Evolutionary conservation across 257 asterid genomes (phyloP).

Genomic region (Euphrasia confusa): DNA sequence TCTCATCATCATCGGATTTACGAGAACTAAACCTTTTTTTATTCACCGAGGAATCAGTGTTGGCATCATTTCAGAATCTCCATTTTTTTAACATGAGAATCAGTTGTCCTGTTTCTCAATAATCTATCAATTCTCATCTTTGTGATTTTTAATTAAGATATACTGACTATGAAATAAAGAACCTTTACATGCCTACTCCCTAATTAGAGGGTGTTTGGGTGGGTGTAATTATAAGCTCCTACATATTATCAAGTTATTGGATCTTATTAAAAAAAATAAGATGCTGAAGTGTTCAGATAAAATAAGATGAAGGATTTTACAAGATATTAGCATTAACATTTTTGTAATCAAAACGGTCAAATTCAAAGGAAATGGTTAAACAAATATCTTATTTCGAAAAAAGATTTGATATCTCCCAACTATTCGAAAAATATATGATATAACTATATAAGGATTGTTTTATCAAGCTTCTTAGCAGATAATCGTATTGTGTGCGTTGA

Average conservation of each 20-base stretch:
- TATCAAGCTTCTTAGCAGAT: too few relatives aligned
- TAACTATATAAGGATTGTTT: too few relatives aligned
- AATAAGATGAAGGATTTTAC: neutral
- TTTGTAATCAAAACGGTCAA: neutral
- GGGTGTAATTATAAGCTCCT: neutral
- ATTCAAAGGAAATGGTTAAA: neutral
- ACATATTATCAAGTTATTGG: neutral
- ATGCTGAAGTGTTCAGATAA: neutral
- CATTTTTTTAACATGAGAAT: constrained; percentile 17
- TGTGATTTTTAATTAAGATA: neutral
- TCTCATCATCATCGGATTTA: too few relatives aligned
- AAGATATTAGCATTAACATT: neutral
- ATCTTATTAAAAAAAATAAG: neutral
- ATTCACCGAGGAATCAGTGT: too few relatives aligned
- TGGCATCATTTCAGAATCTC: too few relatives aligned
- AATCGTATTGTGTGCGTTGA: constrained; percentile 6
- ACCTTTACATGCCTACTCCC: neutral
- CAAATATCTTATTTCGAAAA: neutral
- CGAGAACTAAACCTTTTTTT: too few relatives aligned
- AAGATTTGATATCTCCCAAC: neutral
- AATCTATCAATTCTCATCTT: constrained; percentile 1
- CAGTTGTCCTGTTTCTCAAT: constrained; percentile 24
- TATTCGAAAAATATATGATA: too few relatives aligned
- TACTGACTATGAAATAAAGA: constrained; percentile 10
- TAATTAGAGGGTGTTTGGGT: neutral